Evolutionary conservation across 2,329 filamentous ascomycete species (phyloP).

Genomic region (Aspergillus novoparasiticus): DNA sequence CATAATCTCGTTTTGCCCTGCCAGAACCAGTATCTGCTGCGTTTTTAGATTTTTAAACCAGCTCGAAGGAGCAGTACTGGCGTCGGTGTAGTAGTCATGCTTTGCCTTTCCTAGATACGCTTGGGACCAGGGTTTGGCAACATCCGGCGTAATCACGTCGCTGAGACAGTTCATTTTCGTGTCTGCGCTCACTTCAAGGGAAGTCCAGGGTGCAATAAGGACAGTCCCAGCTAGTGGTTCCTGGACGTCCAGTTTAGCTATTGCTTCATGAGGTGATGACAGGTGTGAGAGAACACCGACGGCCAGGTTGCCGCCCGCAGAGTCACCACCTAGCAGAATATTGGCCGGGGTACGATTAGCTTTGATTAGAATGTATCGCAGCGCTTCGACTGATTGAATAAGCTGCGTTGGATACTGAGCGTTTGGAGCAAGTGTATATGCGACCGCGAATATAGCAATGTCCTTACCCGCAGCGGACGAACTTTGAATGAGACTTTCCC

Average conservation of each 20-base stretch:
- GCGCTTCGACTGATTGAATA: neutral
- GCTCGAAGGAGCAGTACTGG: neutral
- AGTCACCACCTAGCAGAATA: neutral
- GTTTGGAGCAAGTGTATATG: neutral
- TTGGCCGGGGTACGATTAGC: neutral
- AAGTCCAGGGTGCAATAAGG: neutral
- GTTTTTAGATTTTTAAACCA: neutral
- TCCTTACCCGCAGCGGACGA: neutral
- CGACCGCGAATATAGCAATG: neutral
- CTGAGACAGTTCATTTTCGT: neutral
- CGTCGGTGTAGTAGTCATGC: slow-evolving; percentile 1
- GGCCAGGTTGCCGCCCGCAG: neutral
- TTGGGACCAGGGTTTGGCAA: neutral
- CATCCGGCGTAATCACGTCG: neutral
- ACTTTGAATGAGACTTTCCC: neutral
- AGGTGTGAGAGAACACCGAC: neutral
- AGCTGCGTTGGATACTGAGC: neutral
- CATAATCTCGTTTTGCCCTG: slow-evolving; percentile 3
- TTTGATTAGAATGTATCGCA: neutral
- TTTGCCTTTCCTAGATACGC: neutral
- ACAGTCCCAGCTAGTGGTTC: neutral
- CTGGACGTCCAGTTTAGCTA: neutral
- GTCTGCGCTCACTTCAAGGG: neutral
- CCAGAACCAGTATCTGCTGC: neutral
- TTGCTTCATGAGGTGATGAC: neutral